Conservation (phyloP, 208 protist species). For the Vickermania spadyakhi region DNA sequence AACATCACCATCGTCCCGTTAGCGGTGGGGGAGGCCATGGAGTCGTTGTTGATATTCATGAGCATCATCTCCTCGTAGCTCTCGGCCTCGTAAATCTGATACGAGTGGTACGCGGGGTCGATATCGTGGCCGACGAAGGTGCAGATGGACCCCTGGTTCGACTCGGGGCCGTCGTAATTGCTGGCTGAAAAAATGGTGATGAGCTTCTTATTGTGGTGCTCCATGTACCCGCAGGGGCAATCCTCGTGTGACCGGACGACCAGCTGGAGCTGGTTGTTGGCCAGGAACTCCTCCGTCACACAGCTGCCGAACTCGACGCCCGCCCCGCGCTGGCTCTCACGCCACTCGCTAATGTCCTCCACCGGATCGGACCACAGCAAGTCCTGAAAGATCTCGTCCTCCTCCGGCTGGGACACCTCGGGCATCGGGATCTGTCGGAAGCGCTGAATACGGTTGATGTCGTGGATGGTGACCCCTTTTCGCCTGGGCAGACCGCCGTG, state of each 20-base stretch:
- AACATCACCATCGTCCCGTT: slow-evolving; percentile 17
- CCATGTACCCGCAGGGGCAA: slow-evolving; percentile 90
- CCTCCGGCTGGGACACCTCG: slow-evolving; percentile 76
- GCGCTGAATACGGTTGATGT: slow-evolving; percentile 79
- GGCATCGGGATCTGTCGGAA: slow-evolving; percentile 87
- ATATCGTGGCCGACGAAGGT: slow-evolving; percentile 66
- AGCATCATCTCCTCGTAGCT: slow-evolving; percentile 52
- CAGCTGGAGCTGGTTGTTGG: slow-evolving; percentile 90
- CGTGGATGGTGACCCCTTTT: slow-evolving; percentile 63
- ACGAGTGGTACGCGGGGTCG: slow-evolving; percentile 66
- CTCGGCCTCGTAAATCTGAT: slow-evolving; percentile 61
- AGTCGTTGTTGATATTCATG: slow-evolving; percentile 42
- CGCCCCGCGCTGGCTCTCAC: slow-evolving; percentile 89
- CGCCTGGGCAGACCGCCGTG: slow-evolving; percentile 78
- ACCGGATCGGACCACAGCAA: slow-evolving; percentile 95
- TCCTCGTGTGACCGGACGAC: slow-evolving; percentile 95
- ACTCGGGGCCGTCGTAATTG: slow-evolving; percentile 95
- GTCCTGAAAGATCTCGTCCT: slow-evolving; percentile 94
- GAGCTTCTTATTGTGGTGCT: slow-evolving; percentile 87
- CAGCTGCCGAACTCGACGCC: slow-evolving; percentile 93
- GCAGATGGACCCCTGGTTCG: slow-evolving; percentile 69
- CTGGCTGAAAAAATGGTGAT: slow-evolving; percentile 97
- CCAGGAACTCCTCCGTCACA: slow-evolving; percentile 90
- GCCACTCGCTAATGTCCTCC: slow-evolving; percentile 64
- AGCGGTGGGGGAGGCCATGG: slow-evolving; percentile 23